Evolutionary conservation across 108 stramenopile genomes (phyloP), one percentile per base, ranked within the genome.

Genomic region (Cyclotella kingstonii): DNA sequence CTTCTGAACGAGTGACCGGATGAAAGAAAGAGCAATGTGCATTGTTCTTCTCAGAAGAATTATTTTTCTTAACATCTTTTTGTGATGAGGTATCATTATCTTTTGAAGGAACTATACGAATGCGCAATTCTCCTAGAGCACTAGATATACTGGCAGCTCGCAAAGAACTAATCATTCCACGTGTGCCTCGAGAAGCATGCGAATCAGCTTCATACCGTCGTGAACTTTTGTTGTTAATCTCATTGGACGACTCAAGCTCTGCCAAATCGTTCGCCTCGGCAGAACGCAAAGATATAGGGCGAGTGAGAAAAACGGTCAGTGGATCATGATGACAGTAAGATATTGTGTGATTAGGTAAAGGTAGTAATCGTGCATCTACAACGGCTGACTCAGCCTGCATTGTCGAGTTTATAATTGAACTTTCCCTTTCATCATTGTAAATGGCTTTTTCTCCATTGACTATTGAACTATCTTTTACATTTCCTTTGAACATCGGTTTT

Each of bases 131-230:
- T 9, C 91, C 91, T 59, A 83, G 54, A 31, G 69, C 56, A 66
- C 84, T 84, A 19, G 85, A 85, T 51, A 89, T 81, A 51, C 86
- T 85, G 14, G 91, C 91, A 8, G 83, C 85, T 1, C 91, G 81
- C 28, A 93, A 51, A 0, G 70, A 77, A 17, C 66, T 75, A 12
- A 80, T 81, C 88, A 93, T 86, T 2, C 91, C 91, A 18, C 54
- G 65, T 0, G 84, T 85, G 28, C 86, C 85, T 8, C 91, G 73
- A 4, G 80, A 62, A 9, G 54, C 81, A 34, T 93, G 91, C 6
- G 85, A 65, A 81, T 93, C 91, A 18, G 91, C 91, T 48, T 88
- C 78, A 63, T 76, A 83, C 21, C 79, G 67, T 9, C 57, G 36
- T 44, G 11, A 30, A 35, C 47, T 38, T 50, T 10, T 42, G 9